Evolutionary conservation across 176 grass and related monocot genomes (phyloP), one percentile per base, ranked within the genome.

Genomic region (Bromus sterilis): DNA sequence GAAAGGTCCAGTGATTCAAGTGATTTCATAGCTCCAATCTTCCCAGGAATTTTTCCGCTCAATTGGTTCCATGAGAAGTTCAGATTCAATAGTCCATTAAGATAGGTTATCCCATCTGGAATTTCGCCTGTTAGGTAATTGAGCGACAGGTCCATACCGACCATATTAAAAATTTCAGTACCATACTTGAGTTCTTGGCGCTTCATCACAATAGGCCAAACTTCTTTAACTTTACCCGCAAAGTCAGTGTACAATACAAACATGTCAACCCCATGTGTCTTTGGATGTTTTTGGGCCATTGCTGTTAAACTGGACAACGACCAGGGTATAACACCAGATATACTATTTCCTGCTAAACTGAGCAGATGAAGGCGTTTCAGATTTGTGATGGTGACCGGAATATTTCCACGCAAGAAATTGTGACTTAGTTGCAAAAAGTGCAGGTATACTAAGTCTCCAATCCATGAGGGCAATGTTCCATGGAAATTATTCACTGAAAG

Each of bases 1-100:
- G 73, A 90, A 1, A 90, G 66, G 42, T 94, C 88, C 0, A 88
- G 26, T 9, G 91, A 94, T 32, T 88, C 88, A 46, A 94, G 26
- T 33, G 66, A 88, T 4, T 14, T 0, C 48, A 93, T 67, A 0
- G 1, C 3, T 4, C 88, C 85, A 71, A 91, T 91, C 0, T 29
- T 65, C 0, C 3, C 15, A 4, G 61, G 61, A 21, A 65, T 65
- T 4, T 65, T 15, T 30, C 7, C 31, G 21, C 61, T 64, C 16
- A 66, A 31, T 9, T 66, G 62, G 14, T 66, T 66, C 62, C 62
- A 35, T 35, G 16, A 66, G 10, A 66, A 35, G 31, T 66, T 66
- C 7, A 66, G 11, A 66, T 35, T 66, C 4, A 66, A 21, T 16
- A 66, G 0, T 1, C 62, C 62, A 31, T 66, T n/a, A 11, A 66